These are phyloP conservation scores for Aspergillus sp. DNA, from an alignment of 2,329 filamentous ascomycete species.

Conservation along the genomic window DNA sequence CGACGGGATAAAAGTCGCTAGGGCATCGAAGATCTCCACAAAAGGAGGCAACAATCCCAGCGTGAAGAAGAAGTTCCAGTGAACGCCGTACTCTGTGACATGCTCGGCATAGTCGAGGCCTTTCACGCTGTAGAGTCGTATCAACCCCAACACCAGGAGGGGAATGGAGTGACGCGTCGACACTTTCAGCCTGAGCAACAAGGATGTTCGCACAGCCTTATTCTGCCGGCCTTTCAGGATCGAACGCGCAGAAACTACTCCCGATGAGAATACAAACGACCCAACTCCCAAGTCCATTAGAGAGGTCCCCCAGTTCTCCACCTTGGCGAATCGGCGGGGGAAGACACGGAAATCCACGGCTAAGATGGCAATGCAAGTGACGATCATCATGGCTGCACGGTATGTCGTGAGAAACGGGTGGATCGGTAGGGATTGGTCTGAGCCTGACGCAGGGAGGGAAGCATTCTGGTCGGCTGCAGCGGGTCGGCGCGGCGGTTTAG, in stretches of 20 bases:
- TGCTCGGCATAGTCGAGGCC: conserved; percentile 95
- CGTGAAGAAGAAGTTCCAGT: conserved; percentile 99
- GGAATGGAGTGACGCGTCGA: conserved; percentile 81
- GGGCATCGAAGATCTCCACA: conserved; percentile 75
- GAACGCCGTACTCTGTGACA: conserved; percentile 94
- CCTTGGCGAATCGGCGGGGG: conserved; percentile 91
- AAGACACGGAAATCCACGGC: conserved; percentile 95
- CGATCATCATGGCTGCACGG: conserved; percentile 84
- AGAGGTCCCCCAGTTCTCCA: conserved; percentile 99
- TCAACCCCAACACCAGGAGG: conserved; percentile 72
- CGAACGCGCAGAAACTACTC: conserved; percentile 82
- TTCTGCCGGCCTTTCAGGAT: conserved; percentile 67
- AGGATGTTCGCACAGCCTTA: conserved; percentile 45
- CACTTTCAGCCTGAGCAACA: conserved; percentile 55
- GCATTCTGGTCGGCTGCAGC: conserved; percentile 20
- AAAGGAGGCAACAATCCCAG: conserved; percentile 85
- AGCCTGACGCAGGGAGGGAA: conserved; percentile 15
- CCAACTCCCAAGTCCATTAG: conserved; percentile 97
- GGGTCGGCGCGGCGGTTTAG: conserved; percentile 30
- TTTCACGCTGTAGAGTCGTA: conserved; percentile 86
- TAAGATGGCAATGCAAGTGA: conserved; percentile 88
- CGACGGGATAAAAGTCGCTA: conserved; percentile 68
- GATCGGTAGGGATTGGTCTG: conserved; percentile 61
- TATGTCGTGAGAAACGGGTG: conserved; percentile 94
- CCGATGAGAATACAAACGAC: conserved; percentile 93